Base-by-base conservation (phyloP, 2,329 filamentous ascomycete genomes). In the Ophiostoma fasciatum region DNA sequence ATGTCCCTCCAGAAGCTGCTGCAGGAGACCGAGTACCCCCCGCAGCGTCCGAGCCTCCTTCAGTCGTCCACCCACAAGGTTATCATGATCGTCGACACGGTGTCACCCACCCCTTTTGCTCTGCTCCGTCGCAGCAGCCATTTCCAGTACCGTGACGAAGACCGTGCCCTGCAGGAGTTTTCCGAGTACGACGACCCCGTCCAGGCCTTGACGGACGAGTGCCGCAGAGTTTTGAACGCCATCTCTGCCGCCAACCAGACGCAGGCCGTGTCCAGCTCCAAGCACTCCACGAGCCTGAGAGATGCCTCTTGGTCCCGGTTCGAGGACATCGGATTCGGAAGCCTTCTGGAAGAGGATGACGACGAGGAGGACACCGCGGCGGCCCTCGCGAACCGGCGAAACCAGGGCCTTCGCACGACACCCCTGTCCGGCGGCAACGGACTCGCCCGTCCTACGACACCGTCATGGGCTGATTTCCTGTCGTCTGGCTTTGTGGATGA, bases 271-370 rank as follows among this genome's bases (percentile, higher is more conserved):
- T 80, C 78, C 5, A 78, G 67, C 50, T 64, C 72, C 13, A 77
- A 82, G 52, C 71, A 75, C 39, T 82, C 78, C 1, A 83, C 78
- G 5, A 75, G 78, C 41, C 59, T 84, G 37, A 72, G 73, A 25
- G 87, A 96, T 54, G 82, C 87, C 15, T 92, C 87, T 0, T 98
- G 90, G 90, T 96, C 90, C 13, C 74, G 85, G 34, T 98, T 98
- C 45, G 84, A 94, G 54, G 90, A 94, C 51, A 75, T 96, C 47
- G 90, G 90, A 1, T 98, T 96, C 51, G 74, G 80, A 4, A 82
- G 71, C 41, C 59, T 78, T 0, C 62, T 87, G 17, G 78, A 85
- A 30, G 81, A 83, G 32, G 69, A 78, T 0, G 71, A 81, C 2
- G 64, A 77, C 2, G 76, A 80, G 2, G 73, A 78, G 1, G 69